Evolutionary conservation across 2,329 filamentous ascomycete species (phyloP).

Genomic region (Lasiodiplodia hormozganensis): DNA sequence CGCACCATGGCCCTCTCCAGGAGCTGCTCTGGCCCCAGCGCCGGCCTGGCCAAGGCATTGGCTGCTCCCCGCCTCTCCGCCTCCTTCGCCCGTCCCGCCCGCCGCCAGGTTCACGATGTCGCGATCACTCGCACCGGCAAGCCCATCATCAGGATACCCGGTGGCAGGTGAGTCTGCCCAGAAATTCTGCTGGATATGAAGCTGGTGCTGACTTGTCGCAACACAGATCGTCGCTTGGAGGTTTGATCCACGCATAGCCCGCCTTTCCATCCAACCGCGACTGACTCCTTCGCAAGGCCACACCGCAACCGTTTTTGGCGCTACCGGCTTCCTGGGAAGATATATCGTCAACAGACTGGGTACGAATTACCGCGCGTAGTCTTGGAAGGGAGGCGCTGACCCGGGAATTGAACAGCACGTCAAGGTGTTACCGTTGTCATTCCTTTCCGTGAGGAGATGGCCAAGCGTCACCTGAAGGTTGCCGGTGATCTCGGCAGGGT

Average conservation of each 20-base stretch:
- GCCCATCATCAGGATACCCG: constrained; percentile 86
- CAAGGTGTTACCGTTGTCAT: constrained; percentile 94
- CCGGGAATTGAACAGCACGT: constrained; percentile 66
- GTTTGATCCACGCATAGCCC: constrained; percentile 52
- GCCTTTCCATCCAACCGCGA: constrained; percentile 32
- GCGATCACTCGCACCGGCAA: constrained; percentile 95
- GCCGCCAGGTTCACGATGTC: constrained; percentile 71
- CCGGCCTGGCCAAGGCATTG: constrained; percentile 43
- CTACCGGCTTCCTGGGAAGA: constrained; percentile 91
- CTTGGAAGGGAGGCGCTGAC: not conserved
- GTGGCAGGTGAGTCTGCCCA: constrained; percentile 74
- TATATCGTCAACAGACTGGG: constrained; percentile 97
- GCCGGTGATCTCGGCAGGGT: constrained; percentile 92
- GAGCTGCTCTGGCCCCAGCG: constrained; percentile 48
- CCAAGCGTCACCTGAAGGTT: constrained; percentile 94
- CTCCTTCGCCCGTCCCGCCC: constrained; percentile 22
- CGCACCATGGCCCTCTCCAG: constrained; percentile 48
- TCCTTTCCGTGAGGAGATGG: constrained; percentile 96
- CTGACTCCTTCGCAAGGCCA: constrained; percentile 68
- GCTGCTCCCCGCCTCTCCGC: constrained; percentile 38
- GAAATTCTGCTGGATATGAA: constrained; percentile 37
- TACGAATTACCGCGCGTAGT: constrained; percentile 46
- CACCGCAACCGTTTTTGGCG: constrained; percentile 96
- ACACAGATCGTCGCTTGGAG: constrained; percentile 81
- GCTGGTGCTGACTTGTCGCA: constrained; percentile 27